Evolutionary conservation across 768 basidiomycete species (phyloP), one percentile per base, ranked within the genome.

Genomic region (Pleurotus tuber-regium): DNA sequence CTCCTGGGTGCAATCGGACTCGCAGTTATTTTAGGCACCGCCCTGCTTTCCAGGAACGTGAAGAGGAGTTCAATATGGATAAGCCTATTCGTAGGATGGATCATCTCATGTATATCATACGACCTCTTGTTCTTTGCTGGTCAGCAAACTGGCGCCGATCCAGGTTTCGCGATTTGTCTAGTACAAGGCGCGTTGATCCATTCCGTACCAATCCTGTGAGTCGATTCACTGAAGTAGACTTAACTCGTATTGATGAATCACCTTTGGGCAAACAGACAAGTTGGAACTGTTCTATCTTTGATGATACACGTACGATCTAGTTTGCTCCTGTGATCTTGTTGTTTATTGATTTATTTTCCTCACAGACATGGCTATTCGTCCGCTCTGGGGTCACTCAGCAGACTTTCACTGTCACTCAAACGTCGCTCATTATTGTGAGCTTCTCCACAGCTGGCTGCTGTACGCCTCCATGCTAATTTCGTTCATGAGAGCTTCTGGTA

Each of bases 51-150:
- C 21, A 59, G 56, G 2, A 52, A 49, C 12, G 54, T 61, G 9
- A 65, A 63, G 31, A 59, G 71, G 18, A 64, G 67, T 54, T 55
- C 64, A 14, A 66, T 68, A 10, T 71, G 67, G 59, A 70, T 66
- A 52, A 69, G 64, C 55, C 72, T 71, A 48, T 66, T 66, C 52
- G 43, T 66, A 19, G 61, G 67, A 1, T 73, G 70, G 70, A 65
- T 68, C 14, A 55, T 69, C 8, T 70, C 64, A 35, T 66, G 69
- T 25, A 25, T 66, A 26, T 70, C 70, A 8, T 71, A 69, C 56
- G 56, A 63, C 5, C 54, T 73, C 35, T 59, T 70, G 19, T 56
- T 61, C 24, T 63, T 71, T 53, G 62, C 66, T 53, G 69, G 68
- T 36, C 65, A 69, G 42, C 65, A 66, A 52, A 57, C 50, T 24